phyloP scores from a whole-genome alignment of 1,284 basidiomycete genomes.

The Wolfiporia cocos region DNA sequence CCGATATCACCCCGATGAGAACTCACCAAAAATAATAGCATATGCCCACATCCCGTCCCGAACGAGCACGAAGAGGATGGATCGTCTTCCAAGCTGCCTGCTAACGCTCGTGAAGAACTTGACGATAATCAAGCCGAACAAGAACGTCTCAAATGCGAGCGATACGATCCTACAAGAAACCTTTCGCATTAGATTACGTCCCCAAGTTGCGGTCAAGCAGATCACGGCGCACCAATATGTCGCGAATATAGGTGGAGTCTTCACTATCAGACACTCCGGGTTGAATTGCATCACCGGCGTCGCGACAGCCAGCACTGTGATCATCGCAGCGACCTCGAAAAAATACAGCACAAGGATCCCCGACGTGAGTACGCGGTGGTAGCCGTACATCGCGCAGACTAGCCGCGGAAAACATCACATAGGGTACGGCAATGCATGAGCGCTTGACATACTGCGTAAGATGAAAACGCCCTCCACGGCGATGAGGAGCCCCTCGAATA shows the following conservation, averaged over 20 bases:
- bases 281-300: conserved; percentile 10
- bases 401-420: not conserved
- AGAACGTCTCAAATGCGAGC: conserved; percentile 10
- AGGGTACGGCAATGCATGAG: not conserved
- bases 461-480: not conserved
- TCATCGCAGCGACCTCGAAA: conserved; percentile 11
- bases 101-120: conserved; percentile 7
- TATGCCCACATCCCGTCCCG: conserved; percentile 20
- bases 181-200: not conserved
- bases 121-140: conserved; percentile 9
- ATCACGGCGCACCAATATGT: conserved; percentile 13
- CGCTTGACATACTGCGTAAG: not conserved
- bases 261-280: conserved; percentile 9
- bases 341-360: conserved; percentile 9
- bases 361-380: conserved; percentile 7
- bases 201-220: not conserved
- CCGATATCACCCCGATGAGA: too few species aligned
- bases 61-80: conserved; percentile 12
- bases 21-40: conserved; percentile 14
- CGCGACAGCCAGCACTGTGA: conserved; percentile 8
- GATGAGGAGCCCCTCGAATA: not conserved
- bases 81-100: conserved; percentile 1
- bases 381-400: conserved; percentile 12
- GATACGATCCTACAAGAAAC: conserved; percentile 10
- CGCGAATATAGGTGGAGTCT: conserved; percentile 8